These are phyloP conservation scores for Wickerhamomyces chambardii DNA, from an alignment of 805 yeast species.

Conservation along the genomic window DNA sequence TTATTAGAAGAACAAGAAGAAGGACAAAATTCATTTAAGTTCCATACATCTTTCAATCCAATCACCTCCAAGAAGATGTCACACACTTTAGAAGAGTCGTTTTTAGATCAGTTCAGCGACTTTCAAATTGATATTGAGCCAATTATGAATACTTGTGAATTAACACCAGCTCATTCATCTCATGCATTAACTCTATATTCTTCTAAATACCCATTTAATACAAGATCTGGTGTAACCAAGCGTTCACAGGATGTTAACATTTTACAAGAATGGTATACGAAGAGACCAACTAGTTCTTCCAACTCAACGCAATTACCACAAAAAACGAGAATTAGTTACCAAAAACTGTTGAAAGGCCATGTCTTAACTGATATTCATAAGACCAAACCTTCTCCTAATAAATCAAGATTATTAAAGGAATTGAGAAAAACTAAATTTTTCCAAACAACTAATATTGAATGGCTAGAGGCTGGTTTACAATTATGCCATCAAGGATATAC, in stretches of 20 bases:
- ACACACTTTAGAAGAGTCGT: no score
- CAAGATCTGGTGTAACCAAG: conserved; percentile 58
- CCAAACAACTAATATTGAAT: conserved; percentile 86
- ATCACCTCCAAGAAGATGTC: no score
- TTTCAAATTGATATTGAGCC: conserved; percentile 25
- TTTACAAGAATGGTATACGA: conserved; percentile 73
- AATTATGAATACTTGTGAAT: conserved; percentile 34
- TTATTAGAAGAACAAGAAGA: conserved; percentile 35
- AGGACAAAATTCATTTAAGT: conserved; percentile 51
- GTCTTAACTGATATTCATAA: conserved; percentile 67
- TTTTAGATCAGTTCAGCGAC: no score
- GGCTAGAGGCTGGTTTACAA: conserved; percentile 98
- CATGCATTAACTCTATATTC: conserved; percentile 61
- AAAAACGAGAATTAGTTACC: conserved; percentile 82
- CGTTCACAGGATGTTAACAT: conserved; percentile 89
- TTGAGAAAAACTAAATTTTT: conserved; percentile 78
- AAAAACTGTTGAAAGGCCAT: conserved; percentile 70
- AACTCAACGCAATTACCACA: conserved; percentile 33
- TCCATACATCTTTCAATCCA: conserved; percentile 47
- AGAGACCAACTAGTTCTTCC: conserved; percentile 47
- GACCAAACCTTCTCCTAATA: conserved; percentile 29
- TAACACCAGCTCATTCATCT: conserved; percentile 36
- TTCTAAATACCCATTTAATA: conserved; percentile 83
- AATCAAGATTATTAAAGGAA: conserved; percentile 53
- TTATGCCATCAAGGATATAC: conserved; percentile 90